These are phyloP conservation scores for Spergularia marina DNA, from an alignment of 148 eudicot genomes.

Conservation along the genomic window DNA sequence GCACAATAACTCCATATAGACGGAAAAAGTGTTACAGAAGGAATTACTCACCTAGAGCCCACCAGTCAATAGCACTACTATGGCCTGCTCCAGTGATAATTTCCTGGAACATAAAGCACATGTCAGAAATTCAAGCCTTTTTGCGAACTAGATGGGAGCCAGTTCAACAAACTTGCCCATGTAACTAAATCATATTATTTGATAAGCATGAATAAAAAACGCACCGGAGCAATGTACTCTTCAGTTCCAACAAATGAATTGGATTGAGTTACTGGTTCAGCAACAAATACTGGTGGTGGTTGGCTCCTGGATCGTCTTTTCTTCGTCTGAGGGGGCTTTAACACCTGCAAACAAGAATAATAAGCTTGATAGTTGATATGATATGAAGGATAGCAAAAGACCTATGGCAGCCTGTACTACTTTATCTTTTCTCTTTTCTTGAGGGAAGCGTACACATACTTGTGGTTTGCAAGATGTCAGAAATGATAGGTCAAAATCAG, in stretches of 20 bases:
- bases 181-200: background rate
- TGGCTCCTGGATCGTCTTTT: conserved; percentile 69
- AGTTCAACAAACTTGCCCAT: background rate
- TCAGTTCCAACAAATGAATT: conserved; percentile 99
- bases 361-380: background rate
- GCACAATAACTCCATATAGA: background rate
- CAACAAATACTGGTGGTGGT: conserved; percentile 76
- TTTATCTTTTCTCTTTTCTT: too few species aligned
- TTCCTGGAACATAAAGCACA: conserved; percentile 53
- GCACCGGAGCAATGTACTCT: conserved; percentile 98
- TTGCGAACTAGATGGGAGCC: background rate
- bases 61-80: conserved; percentile 97
- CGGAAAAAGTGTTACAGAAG: background rate
- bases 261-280: conserved; percentile 82
- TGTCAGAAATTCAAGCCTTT: conserved; percentile 12
- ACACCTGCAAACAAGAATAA: conserved; percentile 46
- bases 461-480: conserved; percentile 80
- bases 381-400: conserved; percentile 7
- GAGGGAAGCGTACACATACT: conserved; percentile 40
- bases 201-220: conserved; percentile 11
- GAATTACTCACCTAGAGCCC: conserved; percentile 80
- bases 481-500: conserved; percentile 94
- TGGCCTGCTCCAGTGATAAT: conserved; percentile 90
- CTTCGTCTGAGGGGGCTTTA: conserved; percentile 61
- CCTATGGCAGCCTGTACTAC: background rate